Evolutionary conservation across 352 stramenopile species (phyloP), one percentile per base, ranked within the genome.

Genomic region (Phytophthora brassicae): DNA sequence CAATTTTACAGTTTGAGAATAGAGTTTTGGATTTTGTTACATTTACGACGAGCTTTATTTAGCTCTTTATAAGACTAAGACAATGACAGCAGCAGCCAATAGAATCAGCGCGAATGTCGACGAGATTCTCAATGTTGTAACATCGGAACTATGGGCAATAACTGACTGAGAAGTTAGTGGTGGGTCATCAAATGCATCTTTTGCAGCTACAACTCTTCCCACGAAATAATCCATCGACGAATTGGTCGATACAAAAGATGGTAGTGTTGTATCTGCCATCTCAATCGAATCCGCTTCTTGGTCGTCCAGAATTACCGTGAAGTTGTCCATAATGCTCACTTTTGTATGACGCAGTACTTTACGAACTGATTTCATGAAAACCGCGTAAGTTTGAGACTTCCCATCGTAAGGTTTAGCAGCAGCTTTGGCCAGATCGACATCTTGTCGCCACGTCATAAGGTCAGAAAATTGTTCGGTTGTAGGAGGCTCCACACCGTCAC

Each of bases 391-490:
- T 9, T 66, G 50, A 16, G 81, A 88, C 54, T 66, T 64, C 51
- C 56, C 62, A 46, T 88, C 81, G 58, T 75, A 87, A 16, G 79
- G 77, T 67, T 75, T 58, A 2, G 69, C 60, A 3, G 64, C 70
- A 11, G 72, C 61, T 53, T 79, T 71, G 19, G 81, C 81, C 19
- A 86, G 59, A 60, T 89, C 72, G 19, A 79, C 75, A 29, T 76
- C 53, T 4, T 75, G 68, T 13, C 81, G 75, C 81, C 81, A 90
- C 1, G 64, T 53, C 69, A 90, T 78, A 24, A 87, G 63, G 23
- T 79, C 61, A 31, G 75, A 33, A 33, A 88, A 85, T 48, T 87
- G 52, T 5, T 55, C 56, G 0, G 65, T 48, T 6, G 74, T 74
- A 3, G 82, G 74, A 2, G 76, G 64, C 0, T 47, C n/a, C 8